phyloP scores from a whole-genome alignment of 2,329 filamentous ascomycete species.

The Seiridium cupressi region DNA sequence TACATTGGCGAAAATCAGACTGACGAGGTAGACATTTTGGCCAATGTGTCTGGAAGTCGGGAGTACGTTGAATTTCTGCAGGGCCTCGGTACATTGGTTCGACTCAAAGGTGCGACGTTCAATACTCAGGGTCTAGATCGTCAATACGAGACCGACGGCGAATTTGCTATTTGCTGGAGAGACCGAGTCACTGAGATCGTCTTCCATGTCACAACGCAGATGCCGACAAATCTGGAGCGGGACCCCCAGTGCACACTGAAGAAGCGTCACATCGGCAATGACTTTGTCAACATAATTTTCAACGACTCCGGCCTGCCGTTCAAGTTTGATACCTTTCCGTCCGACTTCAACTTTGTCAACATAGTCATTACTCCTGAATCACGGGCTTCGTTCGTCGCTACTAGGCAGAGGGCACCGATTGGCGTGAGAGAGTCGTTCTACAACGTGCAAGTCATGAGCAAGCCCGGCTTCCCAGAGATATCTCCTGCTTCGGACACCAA shows the following conservation, averaged over 20 bases:
- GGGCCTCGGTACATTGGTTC: slow-evolving; percentile 77
- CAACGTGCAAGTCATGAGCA: slow-evolving; percentile 84
- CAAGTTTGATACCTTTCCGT: slow-evolving; percentile 86
- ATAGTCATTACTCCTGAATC: slow-evolving; percentile 93
- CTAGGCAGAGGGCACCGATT: slow-evolving; percentile 31
- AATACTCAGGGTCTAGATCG: slow-evolving; percentile 91
- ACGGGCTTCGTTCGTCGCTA: slow-evolving; percentile 70
- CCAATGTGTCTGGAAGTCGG: slow-evolving; percentile 80
- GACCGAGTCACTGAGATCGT: slow-evolving; percentile 93
- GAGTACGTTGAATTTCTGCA: slow-evolving; percentile 87
- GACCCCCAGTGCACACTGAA: slow-evolving; percentile 79
- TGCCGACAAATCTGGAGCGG: slow-evolving; percentile 81
- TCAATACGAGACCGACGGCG: slow-evolving; percentile 74
- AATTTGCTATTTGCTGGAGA: slow-evolving; percentile 90
- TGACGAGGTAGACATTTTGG: slow-evolving; percentile 77
- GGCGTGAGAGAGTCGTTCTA: slow-evolving; percentile 63
- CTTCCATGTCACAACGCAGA: slow-evolving; percentile 94
- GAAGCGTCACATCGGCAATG: slow-evolving; percentile 94
- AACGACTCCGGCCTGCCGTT: slow-evolving; percentile 93
- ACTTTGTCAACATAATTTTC: slow-evolving; percentile 97
- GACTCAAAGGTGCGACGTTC: slow-evolving; percentile 78
- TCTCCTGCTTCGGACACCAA: slow-evolving; percentile 88
- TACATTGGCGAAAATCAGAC: slow-evolving; percentile 89
- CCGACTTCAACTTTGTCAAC: slow-evolving; percentile 94
- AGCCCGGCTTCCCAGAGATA: slow-evolving; percentile 85